Evolutionary conservation across 306 rosid genomes (phyloP), one percentile per base, ranked within the genome.

Genomic region (Coriaria nepalensis): DNA sequence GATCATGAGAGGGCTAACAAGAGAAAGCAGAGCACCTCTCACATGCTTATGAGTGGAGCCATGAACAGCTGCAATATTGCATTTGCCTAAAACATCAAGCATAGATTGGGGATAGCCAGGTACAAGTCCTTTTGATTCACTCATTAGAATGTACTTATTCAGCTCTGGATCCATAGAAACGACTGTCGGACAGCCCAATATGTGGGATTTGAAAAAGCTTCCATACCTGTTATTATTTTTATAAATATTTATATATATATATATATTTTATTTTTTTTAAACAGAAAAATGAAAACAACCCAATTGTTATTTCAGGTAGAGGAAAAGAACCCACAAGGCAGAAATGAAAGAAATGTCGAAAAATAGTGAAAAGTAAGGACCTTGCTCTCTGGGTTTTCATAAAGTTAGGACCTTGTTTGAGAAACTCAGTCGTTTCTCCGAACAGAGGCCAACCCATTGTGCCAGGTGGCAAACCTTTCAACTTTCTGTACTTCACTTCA

Each of bases 371-470:
- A 33, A 45, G 11, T 52, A 47, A 43, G 9, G 37, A 92, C 98
- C 98, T 82, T 63, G 88, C 86, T 82, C 94, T 68, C 43, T 85
- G 88, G 63, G 59, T 77, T 72, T 85, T 92, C 96, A 92, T 79
- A 82, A 92, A 92, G 76, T 69, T 81, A 0, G 98, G 98, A 11
- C 98, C 98, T 68, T 73, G 96, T 45, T 85, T 92, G 6, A 92
- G 96, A 63, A 92, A 92, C 80, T 92, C 98, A 9, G 93, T 82
- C 5, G 98, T 92, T 32, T 92, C 98, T 0, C 98, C 98, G 57
- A 92, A 82, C 29, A 92, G 43, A 45, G 98, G 98, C 98, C 98
- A 92, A 4, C 98, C 98, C 98, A 92, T 92, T 70, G 98, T 92
- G 37, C 98, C 98, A 4, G 81, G 98, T 33, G 98, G 98, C 38